These are phyloP conservation scores for Zygosaccharomyces sapae DNA, from an alignment of 1,139 yeast genomes.

Conservation along the genomic window DNA sequence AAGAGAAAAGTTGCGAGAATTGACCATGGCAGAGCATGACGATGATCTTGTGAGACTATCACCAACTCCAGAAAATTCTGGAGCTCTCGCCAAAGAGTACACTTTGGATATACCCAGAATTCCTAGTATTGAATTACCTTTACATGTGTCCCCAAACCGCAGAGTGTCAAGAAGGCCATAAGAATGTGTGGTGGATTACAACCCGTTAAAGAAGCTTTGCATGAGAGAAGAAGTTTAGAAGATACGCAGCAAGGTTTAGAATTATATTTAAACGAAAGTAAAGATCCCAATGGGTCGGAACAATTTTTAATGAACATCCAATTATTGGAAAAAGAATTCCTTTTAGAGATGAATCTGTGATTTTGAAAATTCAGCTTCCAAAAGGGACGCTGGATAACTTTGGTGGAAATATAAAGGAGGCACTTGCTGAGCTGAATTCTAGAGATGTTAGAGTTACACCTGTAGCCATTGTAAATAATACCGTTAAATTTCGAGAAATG, in stretches of 20 bases:
- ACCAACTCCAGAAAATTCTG: constrained; percentile 14
- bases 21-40: constrained; percentile 2
- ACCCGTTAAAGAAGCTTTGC: constrained; percentile 39
- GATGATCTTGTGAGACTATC: constrained; percentile 7
- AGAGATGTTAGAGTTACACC: constrained; percentile 49
- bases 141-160: constrained; percentile 46
- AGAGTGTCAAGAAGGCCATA: constrained; percentile 59
- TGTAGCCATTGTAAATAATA: constrained; percentile 63
- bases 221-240: constrained; percentile 39
- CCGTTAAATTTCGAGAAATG: constrained; percentile 76
- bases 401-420: constrained; percentile 48
- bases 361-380: constrained; percentile 69
- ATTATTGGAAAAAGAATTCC: constrained; percentile 48
- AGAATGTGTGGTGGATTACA: constrained; percentile 72
- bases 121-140: constrained; percentile 75
- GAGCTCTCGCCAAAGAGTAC: constrained; percentile 45
- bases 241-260: constrained; percentile 57
- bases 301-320: constrained; percentile 65
- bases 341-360: constrained; percentile 53
- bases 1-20: neutral
- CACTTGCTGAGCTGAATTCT: constrained; percentile 40
- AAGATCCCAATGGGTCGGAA: constrained; percentile 16
- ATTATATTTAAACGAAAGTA: constrained; percentile 46
- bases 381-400: constrained; percentile 49
- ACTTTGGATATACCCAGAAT: constrained; percentile 73